phyloP scores from a whole-genome alignment of 495 filamentous ascomycete genomes.

The Penicillium goetzii region DNA sequence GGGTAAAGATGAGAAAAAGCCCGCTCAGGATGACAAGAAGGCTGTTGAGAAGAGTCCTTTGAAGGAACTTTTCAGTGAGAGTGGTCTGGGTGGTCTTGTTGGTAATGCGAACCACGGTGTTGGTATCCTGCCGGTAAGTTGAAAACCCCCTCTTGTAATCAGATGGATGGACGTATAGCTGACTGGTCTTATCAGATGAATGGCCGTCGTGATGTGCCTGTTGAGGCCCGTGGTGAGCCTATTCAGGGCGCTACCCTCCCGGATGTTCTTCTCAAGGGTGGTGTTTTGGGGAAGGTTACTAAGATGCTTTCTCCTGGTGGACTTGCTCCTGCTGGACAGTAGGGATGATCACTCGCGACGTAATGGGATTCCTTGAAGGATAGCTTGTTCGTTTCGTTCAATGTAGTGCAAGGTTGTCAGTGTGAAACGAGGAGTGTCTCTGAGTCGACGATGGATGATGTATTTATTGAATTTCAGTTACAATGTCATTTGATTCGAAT shows the following conservation, averaged over 20 bases:
- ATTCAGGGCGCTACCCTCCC: slow-evolving; percentile 31
- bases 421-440: not conserved
- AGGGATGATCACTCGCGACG: not conserved
- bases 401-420: not conserved
- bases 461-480: slow-evolving; percentile 14
- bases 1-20: not conserved
- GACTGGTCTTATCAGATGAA: slow-evolving; percentile 22
- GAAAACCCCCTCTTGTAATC: not conserved
- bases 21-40: slow-evolving; percentile 13
- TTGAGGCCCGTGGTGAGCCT: slow-evolving; percentile 24
- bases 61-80: slow-evolving; percentile 16
- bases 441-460: slow-evolving; percentile 7
- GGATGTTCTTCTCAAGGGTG: slow-evolving; percentile 23
- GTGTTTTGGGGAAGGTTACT: slow-evolving; percentile 25
- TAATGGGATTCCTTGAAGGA: not conserved
- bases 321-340: not conserved
- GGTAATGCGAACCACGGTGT: slow-evolving; percentile 30
- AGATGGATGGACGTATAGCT: not conserved
- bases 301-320: slow-evolving; percentile 20
- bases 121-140: slow-evolving; percentile 30
- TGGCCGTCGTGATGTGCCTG: slow-evolving; percentile 21
- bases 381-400: not conserved
- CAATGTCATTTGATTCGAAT: slow-evolving; percentile 13
- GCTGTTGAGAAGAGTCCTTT: slow-evolving; percentile 9
- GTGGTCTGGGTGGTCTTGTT: slow-evolving; percentile 27